These are phyloP conservation scores for Populus pruinosa DNA, from an alignment of 345 rosid genomes.

Conservation along the genomic window DNA sequence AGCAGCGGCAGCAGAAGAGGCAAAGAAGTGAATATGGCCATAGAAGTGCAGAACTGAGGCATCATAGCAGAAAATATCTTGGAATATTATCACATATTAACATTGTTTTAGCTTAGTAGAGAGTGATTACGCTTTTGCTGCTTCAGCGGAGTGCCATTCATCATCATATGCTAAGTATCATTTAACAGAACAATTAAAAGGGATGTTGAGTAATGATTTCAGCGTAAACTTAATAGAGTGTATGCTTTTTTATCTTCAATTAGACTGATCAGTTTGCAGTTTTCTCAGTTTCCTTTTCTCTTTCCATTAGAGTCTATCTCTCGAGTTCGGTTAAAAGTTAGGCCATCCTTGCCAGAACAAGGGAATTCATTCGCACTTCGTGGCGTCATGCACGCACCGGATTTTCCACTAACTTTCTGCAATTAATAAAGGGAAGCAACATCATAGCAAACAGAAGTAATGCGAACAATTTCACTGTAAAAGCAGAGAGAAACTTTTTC, in stretches of 20 bases:
- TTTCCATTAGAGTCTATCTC: neutral
- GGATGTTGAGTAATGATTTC: neutral
- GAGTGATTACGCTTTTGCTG: neutral
- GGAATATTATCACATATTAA: neutral
- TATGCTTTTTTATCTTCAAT: neutral
- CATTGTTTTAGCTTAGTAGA: slow-evolving; percentile 1
- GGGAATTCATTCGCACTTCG: neutral
- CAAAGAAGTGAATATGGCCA: slow-evolving; percentile 40
- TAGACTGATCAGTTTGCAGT: too few relatives aligned
- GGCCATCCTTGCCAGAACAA: neutral
- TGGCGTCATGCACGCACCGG: neutral
- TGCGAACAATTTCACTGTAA: neutral
- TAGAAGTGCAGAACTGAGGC: neutral
- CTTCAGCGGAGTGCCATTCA: neutral
- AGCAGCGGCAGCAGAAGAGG: slow-evolving; percentile 34
- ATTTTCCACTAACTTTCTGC: neutral
- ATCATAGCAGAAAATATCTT: neutral
- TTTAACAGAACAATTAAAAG: neutral
- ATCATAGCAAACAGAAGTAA: neutral
- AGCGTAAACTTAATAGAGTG: neutral
- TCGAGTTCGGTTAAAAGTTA: too few relatives aligned
- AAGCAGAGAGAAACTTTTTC: slow-evolving; percentile 2
- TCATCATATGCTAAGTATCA: slow-evolving; percentile 1
- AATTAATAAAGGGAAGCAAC: neutral
- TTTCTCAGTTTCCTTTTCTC: too few relatives aligned